Evolutionary conservation across 164 flowering plant genomes (phyloP), one percentile per base, ranked within the genome.

Genomic region (Piper betle): DNA sequence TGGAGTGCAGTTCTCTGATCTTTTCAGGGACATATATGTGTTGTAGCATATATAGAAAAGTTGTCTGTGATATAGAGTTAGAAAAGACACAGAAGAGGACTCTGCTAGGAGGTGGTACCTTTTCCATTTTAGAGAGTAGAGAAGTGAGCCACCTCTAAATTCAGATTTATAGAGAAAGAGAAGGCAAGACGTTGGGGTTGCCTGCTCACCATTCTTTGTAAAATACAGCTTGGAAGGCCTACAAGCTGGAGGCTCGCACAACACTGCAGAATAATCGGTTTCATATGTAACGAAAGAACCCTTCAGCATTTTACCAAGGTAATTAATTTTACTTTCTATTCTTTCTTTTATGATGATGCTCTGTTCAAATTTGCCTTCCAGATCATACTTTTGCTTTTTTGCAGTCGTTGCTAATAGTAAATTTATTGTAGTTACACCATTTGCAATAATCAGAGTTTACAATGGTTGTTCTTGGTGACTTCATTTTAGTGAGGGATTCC

Each of bases 1-100:
- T 84, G 87, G 92, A 75, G 63, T 63, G 80, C 84, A 37, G 64
- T 64, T 39, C 78, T 83, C 64, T 79, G 69, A 73, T 57, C 18
- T 13, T 25, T 25, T 25, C 33, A 25, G 25, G 46, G 65, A 68
- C 57, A 76, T 75, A 72, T 11, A 69, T 75, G 67, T 54, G 33
- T 25, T 57, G 62, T 40, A 42, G 39, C 42, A n/a, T 40, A 42
- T 40, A n/a, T 18, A 59, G 57, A 69, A 46, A 41, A 11, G 62
- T 40, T 53, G 66, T 59, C 54, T 67, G 55, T 55, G 37, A 53
- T 57, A 6, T 13, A 20, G 56, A 52, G 40, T 54, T 48, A 58
- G 20, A 8, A 5, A 63, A 42, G 33, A 42, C 43, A 52, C 55
- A 41, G 64, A 54, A 65, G 65, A 66, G 74, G 72, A 59, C 33